Conservation (phyloP, 352 stramenopile species). For the Globisporangium mamillatum region DNA sequence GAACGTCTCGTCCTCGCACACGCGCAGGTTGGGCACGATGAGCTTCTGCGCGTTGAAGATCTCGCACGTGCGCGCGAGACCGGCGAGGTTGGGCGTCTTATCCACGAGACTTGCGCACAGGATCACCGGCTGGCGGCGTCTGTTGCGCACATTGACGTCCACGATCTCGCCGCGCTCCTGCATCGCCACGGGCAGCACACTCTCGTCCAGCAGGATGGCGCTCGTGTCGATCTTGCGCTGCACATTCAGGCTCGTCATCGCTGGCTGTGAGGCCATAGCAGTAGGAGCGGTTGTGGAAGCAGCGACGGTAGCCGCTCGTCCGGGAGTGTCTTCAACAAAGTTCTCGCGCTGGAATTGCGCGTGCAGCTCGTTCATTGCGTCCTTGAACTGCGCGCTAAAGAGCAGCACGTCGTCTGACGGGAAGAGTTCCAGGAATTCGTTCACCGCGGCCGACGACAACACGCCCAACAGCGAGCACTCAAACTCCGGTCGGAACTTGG, state of each 20-base stretch:
- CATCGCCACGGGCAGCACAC: constrained; percentile 52
- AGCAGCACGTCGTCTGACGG: constrained; percentile 52
- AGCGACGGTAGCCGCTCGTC: background rate
- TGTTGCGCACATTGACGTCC: constrained; percentile 45
- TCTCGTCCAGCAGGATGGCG: constrained; percentile 59
- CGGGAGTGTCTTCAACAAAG: constrained; percentile 30
- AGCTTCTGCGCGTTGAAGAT: constrained; percentile 93
- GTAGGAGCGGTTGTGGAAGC: background rate
- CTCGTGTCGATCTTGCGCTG: constrained; percentile 82
- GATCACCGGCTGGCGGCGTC: constrained; percentile 60
- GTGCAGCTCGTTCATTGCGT: constrained; percentile 61
- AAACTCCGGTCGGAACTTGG: constrained; percentile 58
- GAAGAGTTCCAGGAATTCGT: constrained; percentile 74
- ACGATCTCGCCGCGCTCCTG: constrained; percentile 25
- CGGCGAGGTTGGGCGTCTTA: constrained; percentile 94
- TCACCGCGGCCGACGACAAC: constrained; percentile 57
- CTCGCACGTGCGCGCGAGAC: constrained; percentile 92
- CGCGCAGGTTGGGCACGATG: constrained; percentile 83
- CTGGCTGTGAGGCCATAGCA: background rate
- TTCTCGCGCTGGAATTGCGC: constrained; percentile 74
- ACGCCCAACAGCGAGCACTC: constrained; percentile 74
- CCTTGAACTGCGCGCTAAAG: constrained; percentile 60
- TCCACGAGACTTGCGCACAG: constrained; percentile 90
- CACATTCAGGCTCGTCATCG: constrained; percentile 27
- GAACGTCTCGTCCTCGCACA: constrained; percentile 89